Base-by-base conservation (phyloP, 208 protist genomes). In the Polymyxa betae region DNA sequence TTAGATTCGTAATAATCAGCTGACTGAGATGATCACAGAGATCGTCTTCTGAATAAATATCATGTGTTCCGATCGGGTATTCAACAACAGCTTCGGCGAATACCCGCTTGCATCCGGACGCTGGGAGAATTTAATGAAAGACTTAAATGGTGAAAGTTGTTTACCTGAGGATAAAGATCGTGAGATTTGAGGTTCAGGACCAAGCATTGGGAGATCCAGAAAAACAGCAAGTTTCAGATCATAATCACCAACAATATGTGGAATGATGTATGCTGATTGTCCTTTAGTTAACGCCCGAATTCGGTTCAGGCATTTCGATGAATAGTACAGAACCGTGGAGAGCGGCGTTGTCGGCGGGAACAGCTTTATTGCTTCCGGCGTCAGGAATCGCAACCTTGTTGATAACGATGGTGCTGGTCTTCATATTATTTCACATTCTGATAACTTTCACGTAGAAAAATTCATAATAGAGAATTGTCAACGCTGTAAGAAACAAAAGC, bases 151-250 rank as follows among this genome's bases (percentile, higher is more conserved):
- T 43, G 87, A 43, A n/a, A 88, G 12, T 12, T 44, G n/a, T 24
- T 89, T 68, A 68, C n/a, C 60, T 64, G 77, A 93, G 89, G 72
- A 93, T 49, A 40, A 60, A 46, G 46, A 90, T 88, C 64, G 52
- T 24, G 64, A 54, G 29, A 93, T 35, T 0, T 0, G 0, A 0
- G 89, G 89, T 20, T 88, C 89, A 0, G 89, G 41, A 38, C 40
- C 35, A 24, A 91, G 20, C 0, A 91, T 44, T 0, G 91, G 90
- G n/a, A 91, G 35, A 5, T 38, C 16, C 0, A 91, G 77, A 38
- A 77, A 41, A n/a, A 78, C 41, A 0, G 89, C 43, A 0, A 91
- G 82, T 32, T 72, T 43, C 0, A 91, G 45, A 5, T 91, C 88
- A 5, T 91, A 46, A 24, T 44, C 89, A n/a, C 89, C 89, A 20